Percentiles rank a stretch among this genome's conserved stretches.
Conservation (phyloP, 192 early-diverging fungal genomes). For the Entrophospora sp. region DNA sequence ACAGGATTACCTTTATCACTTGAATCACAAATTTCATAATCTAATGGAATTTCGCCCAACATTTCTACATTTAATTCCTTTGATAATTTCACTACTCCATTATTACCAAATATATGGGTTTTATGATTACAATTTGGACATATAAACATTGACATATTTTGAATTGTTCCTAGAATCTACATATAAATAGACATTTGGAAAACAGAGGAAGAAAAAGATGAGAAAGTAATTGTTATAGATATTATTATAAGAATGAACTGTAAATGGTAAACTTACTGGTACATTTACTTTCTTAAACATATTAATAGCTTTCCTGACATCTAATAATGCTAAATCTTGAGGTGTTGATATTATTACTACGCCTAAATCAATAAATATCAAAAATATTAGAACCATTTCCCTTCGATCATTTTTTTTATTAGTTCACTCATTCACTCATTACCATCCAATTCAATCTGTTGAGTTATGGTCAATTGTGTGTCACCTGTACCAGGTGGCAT, state of each 20-base stretch:
- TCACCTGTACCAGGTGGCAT: conserved; percentile 94
- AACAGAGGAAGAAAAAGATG: background rate
- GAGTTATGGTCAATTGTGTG: conserved; percentile 73
- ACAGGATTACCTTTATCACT: conserved; percentile 70
- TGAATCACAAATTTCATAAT: conserved; percentile 60
- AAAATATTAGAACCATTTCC: too few species aligned
- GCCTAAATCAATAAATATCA: conserved; percentile 30
- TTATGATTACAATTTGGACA: conserved; percentile 75
- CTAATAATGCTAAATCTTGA: conserved; percentile 79
- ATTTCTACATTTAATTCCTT: conserved; percentile 57
- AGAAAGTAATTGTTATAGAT: too few species aligned
- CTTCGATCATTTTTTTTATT: too few species aligned
- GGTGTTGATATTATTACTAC: conserved; percentile 85
- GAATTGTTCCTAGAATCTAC: conserved; percentile 76
- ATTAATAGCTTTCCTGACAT: conserved; percentile 67
- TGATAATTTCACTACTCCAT: conserved; percentile 48
- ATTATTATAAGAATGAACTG: background rate
- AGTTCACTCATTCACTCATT: background rate
- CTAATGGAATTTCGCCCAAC: conserved; percentile 71
- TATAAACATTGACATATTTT: conserved; percentile 80
- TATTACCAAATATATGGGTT: conserved; percentile 71
- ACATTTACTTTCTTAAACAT: conserved; percentile 81
- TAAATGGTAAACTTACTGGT: conserved; percentile 69
- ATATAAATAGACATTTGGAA: background rate
- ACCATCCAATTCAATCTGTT: conserved; percentile 63